These are phyloP conservation scores for Setaria italica DNA, from an alignment of 202 grass and related monocot genomes.

Conservation along the genomic window DNA sequence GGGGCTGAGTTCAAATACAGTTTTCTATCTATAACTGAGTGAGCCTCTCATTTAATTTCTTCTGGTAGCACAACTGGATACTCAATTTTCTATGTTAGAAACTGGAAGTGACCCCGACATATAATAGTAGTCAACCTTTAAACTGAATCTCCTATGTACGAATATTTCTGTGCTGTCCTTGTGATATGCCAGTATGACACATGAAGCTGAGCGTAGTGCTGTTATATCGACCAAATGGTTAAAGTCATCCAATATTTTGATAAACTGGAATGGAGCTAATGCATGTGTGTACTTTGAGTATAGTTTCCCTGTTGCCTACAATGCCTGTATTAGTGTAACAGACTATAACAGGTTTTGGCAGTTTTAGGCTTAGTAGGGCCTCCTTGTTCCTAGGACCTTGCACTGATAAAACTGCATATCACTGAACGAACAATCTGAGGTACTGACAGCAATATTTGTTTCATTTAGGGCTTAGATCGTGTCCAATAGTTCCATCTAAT, in stretches of 20 bases:
- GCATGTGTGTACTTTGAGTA: background rate
- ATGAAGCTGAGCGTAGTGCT: background rate
- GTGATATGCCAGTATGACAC: background rate
- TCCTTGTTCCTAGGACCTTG: background rate
- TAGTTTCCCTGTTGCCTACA: background rate
- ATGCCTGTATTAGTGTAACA: background rate
- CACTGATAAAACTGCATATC: background rate
- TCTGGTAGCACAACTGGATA: background rate
- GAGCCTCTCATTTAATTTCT: background rate
- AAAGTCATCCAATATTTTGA: background rate
- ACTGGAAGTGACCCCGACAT: background rate
- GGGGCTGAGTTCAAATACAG: background rate
- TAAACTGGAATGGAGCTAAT: background rate
- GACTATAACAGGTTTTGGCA: background rate
- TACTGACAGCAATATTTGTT: background rate
- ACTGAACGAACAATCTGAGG: background rate
- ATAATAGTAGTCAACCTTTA: background rate
- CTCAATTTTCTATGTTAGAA: background rate
- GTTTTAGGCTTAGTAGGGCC: background rate
- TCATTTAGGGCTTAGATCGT: background rate
- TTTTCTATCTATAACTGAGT: background rate
- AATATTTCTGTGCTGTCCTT: background rate
- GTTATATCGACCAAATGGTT: background rate
- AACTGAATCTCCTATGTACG: background rate
- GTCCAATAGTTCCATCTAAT: background rate